A percentile compares a stretch with the other conserved stretches of the same genome.
Conservation (phyloP, 2,329 filamentous ascomycete species). For the Verticillium tricorpus region DNA sequence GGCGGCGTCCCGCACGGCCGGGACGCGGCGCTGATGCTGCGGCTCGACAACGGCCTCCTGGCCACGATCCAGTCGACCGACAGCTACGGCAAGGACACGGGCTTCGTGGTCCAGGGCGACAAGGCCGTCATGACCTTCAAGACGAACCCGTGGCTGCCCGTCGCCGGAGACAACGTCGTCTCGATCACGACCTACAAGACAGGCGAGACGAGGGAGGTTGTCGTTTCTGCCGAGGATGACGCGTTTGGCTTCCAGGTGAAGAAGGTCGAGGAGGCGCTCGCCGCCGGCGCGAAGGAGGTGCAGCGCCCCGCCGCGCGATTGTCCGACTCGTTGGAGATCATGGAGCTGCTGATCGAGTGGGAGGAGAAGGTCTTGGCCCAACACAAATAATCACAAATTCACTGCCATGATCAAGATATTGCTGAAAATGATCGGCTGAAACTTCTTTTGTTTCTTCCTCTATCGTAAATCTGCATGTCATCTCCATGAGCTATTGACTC, state of each 20-base stretch:
- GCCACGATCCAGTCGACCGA: slow-evolving; percentile 21
- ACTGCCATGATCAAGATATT: too few relatives aligned
- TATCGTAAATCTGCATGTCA: too few relatives aligned
- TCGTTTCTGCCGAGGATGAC: slow-evolving; percentile 15
- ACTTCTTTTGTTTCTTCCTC: too few relatives aligned
- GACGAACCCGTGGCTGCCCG: slow-evolving; percentile 22
- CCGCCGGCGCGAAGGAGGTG: slow-evolving; percentile 13
- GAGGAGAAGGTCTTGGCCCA: slow-evolving; percentile 7
- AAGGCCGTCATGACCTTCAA: slow-evolving; percentile 17
- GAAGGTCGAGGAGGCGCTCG: slow-evolving; percentile 17
- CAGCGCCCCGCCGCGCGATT: slow-evolving; percentile 18
- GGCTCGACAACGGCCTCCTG: slow-evolving; percentile 17
- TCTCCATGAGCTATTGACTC: too few relatives aligned
- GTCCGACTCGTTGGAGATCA: slow-evolving; percentile 19
- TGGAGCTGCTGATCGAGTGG: slow-evolving; percentile 20
- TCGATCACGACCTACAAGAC: slow-evolving; percentile 16
- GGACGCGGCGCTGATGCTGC: slow-evolving; percentile 17
- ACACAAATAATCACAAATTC: too few relatives aligned
- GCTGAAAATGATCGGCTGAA: too few relatives aligned
- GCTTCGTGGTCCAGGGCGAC: slow-evolving; percentile 18
- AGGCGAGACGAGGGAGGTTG: slow-evolving; percentile 12
- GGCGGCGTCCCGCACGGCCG: slow-evolving; percentile 10
- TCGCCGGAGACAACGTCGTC: slow-evolving; percentile 18
- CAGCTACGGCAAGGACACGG: slow-evolving; percentile 20
- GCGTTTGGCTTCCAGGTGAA: slow-evolving; percentile 20